Evolutionary conservation across 768 basidiomycete genomes (phyloP).

Genomic region (Auriscalpium vulgare): DNA sequence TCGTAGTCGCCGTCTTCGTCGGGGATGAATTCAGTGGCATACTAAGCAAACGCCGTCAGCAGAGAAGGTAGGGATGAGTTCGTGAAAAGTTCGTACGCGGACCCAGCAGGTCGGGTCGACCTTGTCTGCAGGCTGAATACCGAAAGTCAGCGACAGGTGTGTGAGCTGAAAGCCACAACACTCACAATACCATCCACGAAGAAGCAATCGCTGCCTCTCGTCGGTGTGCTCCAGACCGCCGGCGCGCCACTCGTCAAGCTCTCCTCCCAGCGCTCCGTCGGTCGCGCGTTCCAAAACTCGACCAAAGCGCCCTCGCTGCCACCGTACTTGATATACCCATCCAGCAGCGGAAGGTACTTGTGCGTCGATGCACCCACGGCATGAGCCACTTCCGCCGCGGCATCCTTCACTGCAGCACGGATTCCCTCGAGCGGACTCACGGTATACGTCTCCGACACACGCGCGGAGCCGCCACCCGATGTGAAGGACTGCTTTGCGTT

Average conservation of each 20-base stretch:
- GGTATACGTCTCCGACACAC: slow-evolving; percentile 41
- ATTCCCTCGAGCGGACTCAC: slow-evolving; percentile 60
- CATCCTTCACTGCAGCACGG: slow-evolving; percentile 29
- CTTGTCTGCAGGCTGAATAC: slow-evolving; percentile 28
- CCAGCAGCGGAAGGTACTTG: slow-evolving; percentile 44
- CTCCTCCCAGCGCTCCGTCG: slow-evolving; percentile 27
- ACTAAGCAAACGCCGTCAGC: slow-evolving; percentile 25
- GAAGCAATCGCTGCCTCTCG: slow-evolving; percentile 28
- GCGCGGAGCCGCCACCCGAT: slow-evolving; percentile 55
- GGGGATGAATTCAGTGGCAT: slow-evolving; percentile 37
- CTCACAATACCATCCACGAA: slow-evolving; percentile 36
- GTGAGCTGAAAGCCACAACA: not conserved
- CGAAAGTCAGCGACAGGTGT: not conserved
- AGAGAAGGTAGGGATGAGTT: slow-evolving; percentile 7
- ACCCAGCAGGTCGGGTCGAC: slow-evolving; percentile 35
- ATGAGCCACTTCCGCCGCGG: slow-evolving; percentile 43
- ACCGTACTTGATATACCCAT: slow-evolving; percentile 33
- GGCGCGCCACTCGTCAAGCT: slow-evolving; percentile 18
- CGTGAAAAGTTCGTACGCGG: slow-evolving; percentile 25
- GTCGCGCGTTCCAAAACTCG: slow-evolving; percentile 41
- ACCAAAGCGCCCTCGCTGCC: slow-evolving; percentile 33
- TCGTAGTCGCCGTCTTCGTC: slow-evolving; percentile 46
- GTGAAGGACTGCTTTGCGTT: slow-evolving; percentile 47
- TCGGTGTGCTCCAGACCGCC: slow-evolving; percentile 32
- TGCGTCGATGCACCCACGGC: slow-evolving; percentile 33